Percentiles rank a stretch among this genome's conserved stretches.
Evolutionary conservation across 2,329 filamentous ascomycete species (phyloP).

Genomic region (Mycosphaerella sp.): DNA sequence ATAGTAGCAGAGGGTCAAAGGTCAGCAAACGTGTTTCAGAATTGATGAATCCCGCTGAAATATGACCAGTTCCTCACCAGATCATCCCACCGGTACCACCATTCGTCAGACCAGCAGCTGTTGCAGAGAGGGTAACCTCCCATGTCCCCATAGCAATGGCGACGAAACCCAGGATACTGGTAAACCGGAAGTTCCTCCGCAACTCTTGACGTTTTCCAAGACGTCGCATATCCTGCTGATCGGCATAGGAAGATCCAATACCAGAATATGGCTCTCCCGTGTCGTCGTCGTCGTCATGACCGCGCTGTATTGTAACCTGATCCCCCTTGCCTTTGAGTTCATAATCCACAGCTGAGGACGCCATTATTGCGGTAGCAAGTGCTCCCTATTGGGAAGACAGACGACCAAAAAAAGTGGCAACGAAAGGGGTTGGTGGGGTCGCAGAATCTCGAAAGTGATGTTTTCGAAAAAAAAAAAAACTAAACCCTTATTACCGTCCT

Average conservation of each 20-base stretch:
- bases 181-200: constrained; percentile 17
- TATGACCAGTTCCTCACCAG: not conserved
- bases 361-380: not conserved
- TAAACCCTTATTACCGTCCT: no score
- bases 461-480: no score
- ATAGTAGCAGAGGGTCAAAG: no score
- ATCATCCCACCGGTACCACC: constrained; percentile 20
- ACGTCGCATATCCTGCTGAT: constrained; percentile 17
- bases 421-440: not conserved
- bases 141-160: constrained; percentile 28
- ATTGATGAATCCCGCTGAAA: no score
- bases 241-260: not conserved
- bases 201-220: constrained; percentile 21
- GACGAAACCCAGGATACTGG: constrained; percentile 27
- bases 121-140: constrained; percentile 18
- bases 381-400: not conserved
- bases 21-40: no score
- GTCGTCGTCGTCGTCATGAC: not conserved
- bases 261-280: not conserved
- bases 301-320: not conserved
- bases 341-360: not conserved
- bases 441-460: not conserved
- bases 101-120: constrained; percentile 14
- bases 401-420: not conserved
- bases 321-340: not conserved